Evolutionary conservation across 371 early-diverging fungal genomes (phyloP), one percentile per base, ranked within the genome.

Genomic region (Circinella minor): DNA sequence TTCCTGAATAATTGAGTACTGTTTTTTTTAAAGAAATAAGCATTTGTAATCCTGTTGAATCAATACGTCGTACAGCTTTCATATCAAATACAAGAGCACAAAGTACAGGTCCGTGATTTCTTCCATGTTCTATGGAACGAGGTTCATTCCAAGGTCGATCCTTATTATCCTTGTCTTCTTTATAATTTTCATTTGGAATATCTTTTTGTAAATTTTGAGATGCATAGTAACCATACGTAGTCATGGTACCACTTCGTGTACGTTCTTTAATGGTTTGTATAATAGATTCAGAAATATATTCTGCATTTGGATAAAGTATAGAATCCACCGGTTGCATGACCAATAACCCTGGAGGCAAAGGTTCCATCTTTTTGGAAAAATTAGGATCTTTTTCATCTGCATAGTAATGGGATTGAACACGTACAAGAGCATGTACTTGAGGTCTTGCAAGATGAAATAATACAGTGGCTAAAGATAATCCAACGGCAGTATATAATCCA

Each of bases 11-110:
- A 3, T 76, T 73, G 4, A 78, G 72, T 0, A 84, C 75, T 55
- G 77, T 79, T 3, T 78, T 74, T 6, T 83, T 80, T 14, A 78
- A 65, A 60, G 77, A 80, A 11, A 80, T 70, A n/a, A 93, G 85
- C 48, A 86, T 83, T 74, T 93, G 93, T 38, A 91, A 68, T 51
- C 91, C 94, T 4, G 94, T 90, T 13, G 90, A 78, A 73, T 95
- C 95, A 51, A 94, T 80, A 34, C 81, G 74, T 55, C 88, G 89
- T 37, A 93, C 93, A 3, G 88, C 86, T 0, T 88, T 77, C 72
- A 95, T 88, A 72, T 93, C 94, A 27, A 95, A 80, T 38, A 95
- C 75, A 46, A 95, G 64, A 3, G 94, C 92, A 17, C 87, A 79
- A n/a, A 93, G 79, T 13, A 77, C 67, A 4, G 92, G 91, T 20